Conservation (phyloP, 306 rosid species). For the Glycine tomentella region DNA sequence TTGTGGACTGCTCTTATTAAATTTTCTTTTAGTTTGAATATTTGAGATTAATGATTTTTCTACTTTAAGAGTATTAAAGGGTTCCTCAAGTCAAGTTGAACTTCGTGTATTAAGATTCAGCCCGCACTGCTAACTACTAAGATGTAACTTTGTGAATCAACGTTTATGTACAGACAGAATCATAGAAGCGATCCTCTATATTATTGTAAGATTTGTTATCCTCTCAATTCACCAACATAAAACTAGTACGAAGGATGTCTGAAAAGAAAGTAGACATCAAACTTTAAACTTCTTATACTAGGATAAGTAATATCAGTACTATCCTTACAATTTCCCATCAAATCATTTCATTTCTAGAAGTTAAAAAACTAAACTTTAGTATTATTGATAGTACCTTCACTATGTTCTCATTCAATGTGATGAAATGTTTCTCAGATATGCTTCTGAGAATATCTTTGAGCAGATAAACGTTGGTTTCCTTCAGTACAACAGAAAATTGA, state of each 20-base stretch:
- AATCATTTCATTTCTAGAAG: neutral
- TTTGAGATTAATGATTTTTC: too few species aligned
- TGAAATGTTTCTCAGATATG: slow-evolving; percentile 32
- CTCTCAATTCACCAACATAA: neutral
- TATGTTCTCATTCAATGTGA: slow-evolving; percentile 35
- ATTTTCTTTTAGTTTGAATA: too few species aligned
- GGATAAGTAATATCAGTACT: slow-evolving; percentile 10
- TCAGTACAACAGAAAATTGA: slow-evolving; percentile 44
- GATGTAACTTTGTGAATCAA: too few species aligned
- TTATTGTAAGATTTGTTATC: slow-evolving; percentile 5
- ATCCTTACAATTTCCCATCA: neutral
- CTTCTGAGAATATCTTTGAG: slow-evolving; percentile 36
- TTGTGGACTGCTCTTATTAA: neutral
- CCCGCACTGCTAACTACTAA: too few species aligned
- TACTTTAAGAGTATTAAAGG: too few species aligned
- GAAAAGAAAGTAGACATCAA: neutral
- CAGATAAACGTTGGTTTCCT: slow-evolving; percentile 40
- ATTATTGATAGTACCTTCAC: slow-evolving; percentile 39
- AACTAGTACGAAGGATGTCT: slow-evolving; percentile 5
- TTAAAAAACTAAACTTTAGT: slow-evolving; percentile 9
- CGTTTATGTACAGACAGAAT: neutral
- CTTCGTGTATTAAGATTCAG: too few species aligned
- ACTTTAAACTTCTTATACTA: neutral
- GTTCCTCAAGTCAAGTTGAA: too few species aligned
- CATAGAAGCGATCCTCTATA: neutral